These are phyloP conservation scores for Acer saccharum DNA, from an alignment of 345 rosid genomes.

Conservation along the genomic window DNA sequence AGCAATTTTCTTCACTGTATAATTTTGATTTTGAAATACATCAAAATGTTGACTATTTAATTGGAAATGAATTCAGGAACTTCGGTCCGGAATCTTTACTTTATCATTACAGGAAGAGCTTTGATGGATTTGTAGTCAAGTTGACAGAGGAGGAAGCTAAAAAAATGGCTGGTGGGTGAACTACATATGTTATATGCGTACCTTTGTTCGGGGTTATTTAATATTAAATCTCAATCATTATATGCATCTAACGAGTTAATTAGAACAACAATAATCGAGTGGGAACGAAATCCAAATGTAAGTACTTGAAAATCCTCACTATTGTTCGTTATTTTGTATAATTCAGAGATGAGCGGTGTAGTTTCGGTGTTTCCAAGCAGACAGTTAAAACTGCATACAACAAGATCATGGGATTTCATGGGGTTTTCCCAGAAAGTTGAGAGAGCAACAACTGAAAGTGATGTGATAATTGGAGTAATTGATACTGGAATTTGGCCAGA, in stretches of 20 bases:
- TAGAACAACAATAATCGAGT: too few relatives aligned
- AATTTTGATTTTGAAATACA: too few relatives aligned
- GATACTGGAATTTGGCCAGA: constrained; percentile 34
- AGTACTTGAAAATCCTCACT: not conserved
- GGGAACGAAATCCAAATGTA: not conserved
- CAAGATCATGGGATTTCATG: constrained; percentile 32
- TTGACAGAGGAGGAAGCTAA: constrained; percentile 23
- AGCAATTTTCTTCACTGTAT: too few relatives aligned
- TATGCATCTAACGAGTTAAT: too few relatives aligned
- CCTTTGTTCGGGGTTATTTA: not conserved
- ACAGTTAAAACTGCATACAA: constrained; percentile 23
- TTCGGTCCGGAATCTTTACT: constrained; percentile 18
- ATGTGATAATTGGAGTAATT: constrained; percentile 13
- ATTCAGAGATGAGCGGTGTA: constrained; percentile 22
- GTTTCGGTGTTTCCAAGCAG: constrained; percentile 30
- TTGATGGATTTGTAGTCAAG: constrained; percentile 36
- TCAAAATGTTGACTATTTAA: not conserved
- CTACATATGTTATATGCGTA: not conserved
- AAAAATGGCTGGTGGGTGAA: constrained; percentile 23
- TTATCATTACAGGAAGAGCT: constrained; percentile 28
- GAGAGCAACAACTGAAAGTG: constrained; percentile 3
- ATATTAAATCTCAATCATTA: too few relatives aligned
- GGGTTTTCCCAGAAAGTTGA: constrained; percentile 11
- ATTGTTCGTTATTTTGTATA: not conserved
- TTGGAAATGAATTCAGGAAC: constrained; percentile 10